Base-by-base conservation (phyloP, 2,329 filamentous ascomycete species). In the Aureobasidium namibiae region DNA sequence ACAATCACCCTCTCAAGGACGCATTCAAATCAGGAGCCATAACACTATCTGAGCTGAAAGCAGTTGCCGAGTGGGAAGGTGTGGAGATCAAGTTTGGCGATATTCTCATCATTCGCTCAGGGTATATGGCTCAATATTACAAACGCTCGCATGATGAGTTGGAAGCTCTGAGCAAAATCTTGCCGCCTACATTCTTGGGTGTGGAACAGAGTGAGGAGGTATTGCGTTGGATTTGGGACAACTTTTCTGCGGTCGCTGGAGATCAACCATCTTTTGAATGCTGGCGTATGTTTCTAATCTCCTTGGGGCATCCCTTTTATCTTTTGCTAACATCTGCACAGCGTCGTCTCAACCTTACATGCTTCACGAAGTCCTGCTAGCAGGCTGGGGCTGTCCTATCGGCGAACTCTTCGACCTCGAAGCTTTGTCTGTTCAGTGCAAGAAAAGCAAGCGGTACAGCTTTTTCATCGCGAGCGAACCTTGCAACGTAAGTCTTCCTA, bases 31-130 rank as follows among this genome's bases (percentile, higher is more conserved):
- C 70, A 0, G 65, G 65, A 16, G 60, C 63, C 14, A 76, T 77
- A 41, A 63, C 66, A 8, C 63, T 76, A 2, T 62, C 65, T 1
- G 74, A 78, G 16, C 66, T 82, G 1, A 69, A 75, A 56, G 70
- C 71, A 4, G 76, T 78, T 44, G 74, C 78, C 0, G 66, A 68
- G 21, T 70, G 73, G 3, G 78, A 82, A 65, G 76, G 76, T 9
- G 79, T 77, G 0, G 72, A 77, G 62, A 69, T 81, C 31, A 89
- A 72, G n/a, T 78, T 80, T 58, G 80, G 80, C 10, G 80, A 82
- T 62, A 75, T 82, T 34, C 68, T 82, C 3, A 71, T 82, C 63
- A 72, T 81, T 26, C 76, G 80, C 7, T 75, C 69, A 6, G 65
- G 80, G 11, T 82, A 77, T 65, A 75, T 76, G 63, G 67, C 67